phyloP scores from a whole-genome alignment of 495 filamentous ascomycete genomes.

The Trichoderma erinaceum region DNA sequence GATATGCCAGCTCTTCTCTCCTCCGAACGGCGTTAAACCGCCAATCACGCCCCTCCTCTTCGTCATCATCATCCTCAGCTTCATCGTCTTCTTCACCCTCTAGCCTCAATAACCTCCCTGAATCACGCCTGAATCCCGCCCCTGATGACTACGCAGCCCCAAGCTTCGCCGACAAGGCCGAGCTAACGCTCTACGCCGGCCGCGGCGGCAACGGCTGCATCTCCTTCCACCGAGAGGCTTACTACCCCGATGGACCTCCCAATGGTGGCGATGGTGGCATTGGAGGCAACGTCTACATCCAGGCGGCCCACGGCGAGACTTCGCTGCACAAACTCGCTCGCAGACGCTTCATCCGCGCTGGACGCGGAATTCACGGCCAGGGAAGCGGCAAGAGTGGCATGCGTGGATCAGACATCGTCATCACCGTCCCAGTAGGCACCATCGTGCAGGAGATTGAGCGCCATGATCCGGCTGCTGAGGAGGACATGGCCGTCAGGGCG shows the following conservation, averaged over 20 bases:
- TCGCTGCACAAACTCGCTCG: conserved; percentile 88
- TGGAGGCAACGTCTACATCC: conserved; percentile 89
- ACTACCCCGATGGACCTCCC: conserved; percentile 78
- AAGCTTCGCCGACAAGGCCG: conserved; percentile 81
- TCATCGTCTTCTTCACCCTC: not conserved
- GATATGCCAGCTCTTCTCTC: conserved; percentile 27
- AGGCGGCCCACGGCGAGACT: conserved; percentile 83
- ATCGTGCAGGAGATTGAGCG: conserved; percentile 76
- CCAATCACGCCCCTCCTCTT: conserved; percentile 18
- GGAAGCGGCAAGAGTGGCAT: conserved; percentile 74
- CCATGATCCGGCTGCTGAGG: conserved; percentile 68
- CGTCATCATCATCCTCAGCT: not conserved
- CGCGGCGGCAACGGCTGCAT: conserved; percentile 85
- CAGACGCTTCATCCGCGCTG: conserved; percentile 67
- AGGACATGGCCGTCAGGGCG: conserved; percentile 35
- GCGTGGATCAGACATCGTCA: conserved; percentile 77
- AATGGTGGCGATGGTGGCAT: conserved; percentile 93
- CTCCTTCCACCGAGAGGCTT: conserved; percentile 87
- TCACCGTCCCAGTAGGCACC: conserved; percentile 89
- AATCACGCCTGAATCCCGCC: conserved; percentile 64
- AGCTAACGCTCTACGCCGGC: conserved; percentile 67
- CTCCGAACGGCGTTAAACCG: conserved; percentile 22
- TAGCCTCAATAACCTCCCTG: conserved; percentile 26
- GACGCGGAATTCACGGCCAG: conserved; percentile 75
- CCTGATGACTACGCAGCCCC: conserved; percentile 76